These are phyloP conservation scores for Wickerhamomyces queroliae DNA, from an alignment of 805 yeast species.

Conservation along the genomic window DNA sequence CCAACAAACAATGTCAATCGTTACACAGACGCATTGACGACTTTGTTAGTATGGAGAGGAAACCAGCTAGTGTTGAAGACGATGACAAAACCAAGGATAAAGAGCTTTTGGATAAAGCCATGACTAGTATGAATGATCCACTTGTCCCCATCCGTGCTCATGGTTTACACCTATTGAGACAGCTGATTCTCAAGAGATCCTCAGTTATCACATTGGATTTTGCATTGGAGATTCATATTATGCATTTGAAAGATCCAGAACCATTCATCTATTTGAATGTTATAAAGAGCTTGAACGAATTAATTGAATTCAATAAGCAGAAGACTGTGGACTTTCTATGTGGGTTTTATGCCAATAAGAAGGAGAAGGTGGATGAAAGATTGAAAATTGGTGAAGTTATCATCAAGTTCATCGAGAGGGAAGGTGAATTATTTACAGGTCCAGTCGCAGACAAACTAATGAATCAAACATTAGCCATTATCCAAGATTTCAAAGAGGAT, in stretches of 20 bases:
- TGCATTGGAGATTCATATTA: slow-evolving; percentile 55
- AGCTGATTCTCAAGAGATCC: slow-evolving; percentile 45
- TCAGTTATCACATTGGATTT: slow-evolving; percentile 43
- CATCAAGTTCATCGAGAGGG: slow-evolving; percentile 45
- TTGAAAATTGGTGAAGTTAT: slow-evolving; percentile 81
- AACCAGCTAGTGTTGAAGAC: slow-evolving; percentile 1
- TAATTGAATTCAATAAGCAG: slow-evolving; percentile 40
- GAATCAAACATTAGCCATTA: slow-evolving; percentile 33
- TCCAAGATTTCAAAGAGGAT: slow-evolving; percentile 39
- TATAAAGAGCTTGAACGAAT: slow-evolving; percentile 66
- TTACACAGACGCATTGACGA: slow-evolving; percentile 13
- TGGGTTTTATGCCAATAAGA: slow-evolving; percentile 30
- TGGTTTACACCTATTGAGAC: slow-evolving; percentile 64
- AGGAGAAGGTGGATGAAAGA: slow-evolving; percentile 51
- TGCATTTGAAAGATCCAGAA: slow-evolving; percentile 68
- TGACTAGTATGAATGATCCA: slow-evolving; percentile 67
- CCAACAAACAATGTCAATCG: slow-evolving; percentile 12
- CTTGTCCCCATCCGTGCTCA: slow-evolving; percentile 82
- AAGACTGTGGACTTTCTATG: slow-evolving; percentile 33
- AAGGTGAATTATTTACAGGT: slow-evolving; percentile 45
- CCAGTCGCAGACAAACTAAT: slow-evolving; percentile 36
- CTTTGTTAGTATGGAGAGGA: slow-evolving; percentile 8
- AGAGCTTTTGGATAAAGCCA: slow-evolving; percentile 48
- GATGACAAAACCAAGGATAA: slow-evolving; percentile 24
- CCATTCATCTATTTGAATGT: slow-evolving; percentile 85